Base-by-base conservation (phyloP, 345 rosid species). In the Draba incana region DNA sequence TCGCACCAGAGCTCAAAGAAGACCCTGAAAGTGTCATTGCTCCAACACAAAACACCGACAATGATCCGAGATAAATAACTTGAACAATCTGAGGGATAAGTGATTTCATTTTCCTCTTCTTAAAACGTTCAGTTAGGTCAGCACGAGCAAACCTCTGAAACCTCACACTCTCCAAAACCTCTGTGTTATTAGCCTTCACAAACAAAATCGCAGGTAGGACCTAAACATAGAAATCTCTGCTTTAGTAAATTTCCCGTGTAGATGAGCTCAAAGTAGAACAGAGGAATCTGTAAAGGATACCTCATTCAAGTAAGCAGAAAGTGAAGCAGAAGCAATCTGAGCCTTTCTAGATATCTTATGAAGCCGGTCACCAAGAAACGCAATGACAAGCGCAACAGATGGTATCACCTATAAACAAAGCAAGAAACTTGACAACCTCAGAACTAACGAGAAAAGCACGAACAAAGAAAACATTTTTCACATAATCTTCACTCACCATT, bases 181-280 rank as follows among this genome's bases (percentile, higher is more conserved):
- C 98, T 16, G 88, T 88, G 77, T 86, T 91, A 81, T 87, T 93
- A 74, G 98, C 97, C 76, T 93, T 91, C 69, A 93, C 94, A 64
- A 88, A 88, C 50, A 93, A 68, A 79, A 90, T 82, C 6, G 97
- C 91, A 47, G 98, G 96, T 50, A 93, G 84, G 53, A 91, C 90
- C 98, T 93, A 66, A 62, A 49, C 6, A 31, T 4, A 8, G 46
- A 30, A 59, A 25, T 7, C 49, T 55, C 12, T 10, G 24, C 50
- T 57, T 64, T 24, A 57, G 65, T 48, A 64, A 62, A 45, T 13
- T 38, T 5, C 41, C 23, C 16, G 14, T 20, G 1, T 28, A 9
- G 4, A 3, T 10, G 7, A 50, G 25, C 15, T 63, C 11, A 53
- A 28, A 23, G 42, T 58, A 39, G 27, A 52, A 57, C 0, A 16